phyloP scores from a whole-genome alignment of 495 filamentous ascomycete species.

The Penicilliopsis zonata region DNA sequence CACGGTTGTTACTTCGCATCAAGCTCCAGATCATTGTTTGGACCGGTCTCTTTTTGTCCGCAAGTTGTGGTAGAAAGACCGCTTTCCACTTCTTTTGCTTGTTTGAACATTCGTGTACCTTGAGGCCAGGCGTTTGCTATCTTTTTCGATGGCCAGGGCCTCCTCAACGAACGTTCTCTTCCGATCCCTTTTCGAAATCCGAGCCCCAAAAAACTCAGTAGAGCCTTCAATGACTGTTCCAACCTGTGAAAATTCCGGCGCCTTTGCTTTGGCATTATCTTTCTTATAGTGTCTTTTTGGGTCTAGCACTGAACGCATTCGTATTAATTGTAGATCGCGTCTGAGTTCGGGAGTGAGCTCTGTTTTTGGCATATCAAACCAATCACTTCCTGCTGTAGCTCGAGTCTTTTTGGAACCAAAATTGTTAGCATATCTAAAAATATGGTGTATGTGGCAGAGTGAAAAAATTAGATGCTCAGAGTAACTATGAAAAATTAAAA shows the following conservation, averaged over 20 bases:
- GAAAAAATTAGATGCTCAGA: constrained; percentile 53
- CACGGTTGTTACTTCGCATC: constrained; percentile 11
- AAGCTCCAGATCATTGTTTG: constrained; percentile 7
- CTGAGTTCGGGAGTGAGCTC: constrained; percentile 74
- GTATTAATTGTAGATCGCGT: constrained; percentile 73
- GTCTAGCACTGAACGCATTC: constrained; percentile 81
- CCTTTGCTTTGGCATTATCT: constrained; percentile 47
- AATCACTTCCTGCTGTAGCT: constrained; percentile 50
- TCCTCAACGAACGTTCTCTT: constrained; percentile 90
- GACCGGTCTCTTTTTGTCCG: constrained; percentile 42
- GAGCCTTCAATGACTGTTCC: constrained; percentile 84
- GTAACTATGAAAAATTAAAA: constrained; percentile 90
- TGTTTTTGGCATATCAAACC: constrained; percentile 80
- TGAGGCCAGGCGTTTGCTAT: constrained; percentile 48
- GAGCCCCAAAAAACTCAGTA: constrained; percentile 69
- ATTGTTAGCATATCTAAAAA: constrained; percentile 16
- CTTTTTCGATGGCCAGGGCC: constrained; percentile 52
- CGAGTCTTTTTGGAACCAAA: constrained; percentile 34
- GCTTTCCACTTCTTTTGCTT: constrained; percentile 60
- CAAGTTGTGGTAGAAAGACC: constrained; percentile 56
- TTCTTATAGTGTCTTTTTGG: constrained; percentile 90
- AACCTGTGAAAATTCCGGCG: constrained; percentile 76
- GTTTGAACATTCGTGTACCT: constrained; percentile 62
- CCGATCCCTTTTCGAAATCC: constrained; percentile 74
- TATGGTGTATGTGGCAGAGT: no score